These are phyloP conservation scores for Malbranchea zuffiana DNA, from an alignment of 2,329 filamentous ascomycete genomes.

Conservation along the genomic window DNA sequence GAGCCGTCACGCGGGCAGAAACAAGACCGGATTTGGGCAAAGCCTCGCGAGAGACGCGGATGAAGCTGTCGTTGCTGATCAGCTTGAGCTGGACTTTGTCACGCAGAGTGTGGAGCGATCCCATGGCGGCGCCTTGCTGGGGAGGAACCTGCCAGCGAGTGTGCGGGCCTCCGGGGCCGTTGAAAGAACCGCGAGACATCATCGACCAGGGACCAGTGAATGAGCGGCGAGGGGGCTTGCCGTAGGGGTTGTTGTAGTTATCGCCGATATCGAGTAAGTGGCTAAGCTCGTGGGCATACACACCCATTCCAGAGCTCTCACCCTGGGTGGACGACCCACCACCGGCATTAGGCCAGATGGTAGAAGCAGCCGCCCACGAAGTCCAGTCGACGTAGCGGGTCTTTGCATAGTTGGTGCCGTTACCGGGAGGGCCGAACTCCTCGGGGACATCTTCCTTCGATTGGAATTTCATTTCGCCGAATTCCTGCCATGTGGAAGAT, in stretches of 20 bases:
- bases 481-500: conserved; percentile 16
- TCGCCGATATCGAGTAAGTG: conserved; percentile 16
- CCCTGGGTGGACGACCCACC: conserved; percentile 14
- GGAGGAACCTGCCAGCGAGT: conserved; percentile 14
- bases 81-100: conserved; percentile 13
- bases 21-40: conserved; percentile 12
- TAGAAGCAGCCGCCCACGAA: conserved; percentile 14
- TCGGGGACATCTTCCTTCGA: conserved; percentile 12
- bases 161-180: conserved; percentile 15
- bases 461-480: conserved; percentile 15
- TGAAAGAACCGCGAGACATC: conserved; percentile 16
- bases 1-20: conserved; percentile 13
- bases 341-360: conserved; percentile 16
- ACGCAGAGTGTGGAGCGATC: conserved; percentile 14
- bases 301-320: conserved; percentile 16
- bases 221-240: conserved; percentile 10
- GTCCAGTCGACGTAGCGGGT: conserved; percentile 15
- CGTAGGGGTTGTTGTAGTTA: conserved; percentile 17
- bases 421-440: conserved; percentile 12
- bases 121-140: conserved; percentile 13
- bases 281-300: conserved; percentile 15
- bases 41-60: conserved; percentile 13
- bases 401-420: conserved; percentile 11
- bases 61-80: conserved; percentile 6
- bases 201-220: conserved; percentile 16